Evolutionary conservation across 106 monocot genomes (phyloP).

Genomic region (Narthecium ossifragum): DNA sequence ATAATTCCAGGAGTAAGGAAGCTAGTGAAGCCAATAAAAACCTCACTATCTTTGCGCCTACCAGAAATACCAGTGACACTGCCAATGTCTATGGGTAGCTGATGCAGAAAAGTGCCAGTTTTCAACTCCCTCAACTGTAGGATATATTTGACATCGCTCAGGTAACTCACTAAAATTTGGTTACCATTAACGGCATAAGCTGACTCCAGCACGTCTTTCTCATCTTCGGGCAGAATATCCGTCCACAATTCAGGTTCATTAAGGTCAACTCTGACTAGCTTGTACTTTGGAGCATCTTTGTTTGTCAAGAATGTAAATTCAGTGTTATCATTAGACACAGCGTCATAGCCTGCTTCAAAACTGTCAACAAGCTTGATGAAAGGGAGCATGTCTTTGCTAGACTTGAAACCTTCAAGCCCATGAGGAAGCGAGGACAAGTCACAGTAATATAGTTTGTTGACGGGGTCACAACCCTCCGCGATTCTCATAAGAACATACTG

Average conservation of each 20-base stretch:
- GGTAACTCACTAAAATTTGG: conserved; percentile 68
- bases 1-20: conserved; percentile 86
- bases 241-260: conserved; percentile 56
- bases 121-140: conserved; percentile 75
- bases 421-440: conserved; percentile 50
- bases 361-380: conserved; percentile 86
- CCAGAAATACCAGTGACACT: conserved; percentile 60
- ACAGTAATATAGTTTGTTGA: conserved; percentile 86
- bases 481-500: conserved; percentile 73
- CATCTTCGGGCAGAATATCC: conserved; percentile 54
- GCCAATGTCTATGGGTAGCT: conserved; percentile 80
- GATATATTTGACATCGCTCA: conserved; percentile 78
- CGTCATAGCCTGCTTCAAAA: conserved; percentile 65
- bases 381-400: conserved; percentile 43
- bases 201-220: conserved; percentile 72
- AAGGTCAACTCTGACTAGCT: conserved; percentile 67
- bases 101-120: conserved; percentile 60
- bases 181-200: conserved; percentile 63
- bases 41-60: conserved; percentile 51
- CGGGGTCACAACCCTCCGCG: conserved; percentile 64
- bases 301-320: conserved; percentile 88
- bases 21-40: conserved; percentile 85
- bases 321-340: conserved; percentile 63
- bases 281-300: conserved; percentile 75
- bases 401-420: conserved; percentile 59